Evolutionary conservation across 768 basidiomycete genomes (phyloP).

Genomic region (Cystobasidium ongulense): DNA sequence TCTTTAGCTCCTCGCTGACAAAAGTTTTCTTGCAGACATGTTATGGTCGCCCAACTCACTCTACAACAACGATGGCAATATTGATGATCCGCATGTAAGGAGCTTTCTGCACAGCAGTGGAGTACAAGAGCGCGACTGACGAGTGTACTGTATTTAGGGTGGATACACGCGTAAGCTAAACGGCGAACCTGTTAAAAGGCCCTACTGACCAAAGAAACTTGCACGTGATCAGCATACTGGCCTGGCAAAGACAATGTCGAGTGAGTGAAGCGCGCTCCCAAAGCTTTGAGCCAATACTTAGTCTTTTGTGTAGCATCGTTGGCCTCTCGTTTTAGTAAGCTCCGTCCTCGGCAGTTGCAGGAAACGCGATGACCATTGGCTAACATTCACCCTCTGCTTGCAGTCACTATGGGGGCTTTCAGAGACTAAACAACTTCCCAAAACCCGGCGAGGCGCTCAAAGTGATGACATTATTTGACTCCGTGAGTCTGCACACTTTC

Average conservation of each 20-base stretch:
- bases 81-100: conserved; percentile 7
- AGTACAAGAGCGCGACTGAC: background rate
- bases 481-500: background rate
- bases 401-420: conserved; percentile 31
- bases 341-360: background rate
- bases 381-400: background rate
- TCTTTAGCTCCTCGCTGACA: background rate
- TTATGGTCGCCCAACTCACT: conserved; percentile 28
- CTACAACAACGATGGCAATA: background rate
- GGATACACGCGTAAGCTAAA: conserved; percentile 20
- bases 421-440: conserved; percentile 27
- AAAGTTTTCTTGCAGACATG: conserved; percentile 13
- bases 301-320: conserved; percentile 11
- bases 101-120: background rate
- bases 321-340: conserved; percentile 31
- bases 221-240: conserved; percentile 25
- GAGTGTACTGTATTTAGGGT: background rate
- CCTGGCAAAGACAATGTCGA: conserved; percentile 27
- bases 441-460: background rate
- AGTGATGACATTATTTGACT: conserved; percentile 24
- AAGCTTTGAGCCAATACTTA: background rate
- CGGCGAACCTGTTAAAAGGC: too few relatives aligned
- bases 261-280: background rate
- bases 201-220: background rate
- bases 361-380: background rate